phyloP scores from a whole-genome alignment of 2,329 filamentous ascomycete genomes.

The Metarhizium album region DNA sequence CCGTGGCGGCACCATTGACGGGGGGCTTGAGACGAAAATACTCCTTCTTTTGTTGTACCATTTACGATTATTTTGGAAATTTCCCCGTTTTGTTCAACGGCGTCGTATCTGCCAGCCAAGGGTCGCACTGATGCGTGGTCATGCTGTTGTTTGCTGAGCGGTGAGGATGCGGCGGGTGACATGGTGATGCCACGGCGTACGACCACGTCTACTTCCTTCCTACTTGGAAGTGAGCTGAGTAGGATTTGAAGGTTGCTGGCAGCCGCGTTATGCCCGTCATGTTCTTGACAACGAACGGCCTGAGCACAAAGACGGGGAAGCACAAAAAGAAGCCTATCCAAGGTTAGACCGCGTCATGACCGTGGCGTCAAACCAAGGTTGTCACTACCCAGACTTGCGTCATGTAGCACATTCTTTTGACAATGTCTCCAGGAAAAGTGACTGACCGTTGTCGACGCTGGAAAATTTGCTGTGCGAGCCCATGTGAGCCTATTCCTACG shows the following conservation, averaged over 20 bases:
- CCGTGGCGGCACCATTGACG: background rate
- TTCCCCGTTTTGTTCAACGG: background rate
- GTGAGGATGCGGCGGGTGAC: background rate
- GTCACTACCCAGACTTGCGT: too few relatives aligned
- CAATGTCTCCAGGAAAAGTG: too few relatives aligned
- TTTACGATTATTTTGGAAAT: background rate
- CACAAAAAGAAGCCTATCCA: background rate
- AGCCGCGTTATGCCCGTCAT: background rate
- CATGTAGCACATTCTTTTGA: background rate
- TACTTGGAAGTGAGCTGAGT: background rate
- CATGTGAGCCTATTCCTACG: too few relatives aligned
- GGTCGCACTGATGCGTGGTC: background rate
- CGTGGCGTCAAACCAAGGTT: background rate
- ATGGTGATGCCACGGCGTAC: background rate
- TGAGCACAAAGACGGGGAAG: background rate
- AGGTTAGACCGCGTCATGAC: background rate
- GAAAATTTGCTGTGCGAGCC: too few relatives aligned
- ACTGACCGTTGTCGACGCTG: too few relatives aligned
- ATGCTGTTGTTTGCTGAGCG: slow-evolving; percentile 1
- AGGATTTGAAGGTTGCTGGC: background rate
- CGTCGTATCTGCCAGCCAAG: background rate
- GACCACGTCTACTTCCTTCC: too few relatives aligned
- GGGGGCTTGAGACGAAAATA: background rate
- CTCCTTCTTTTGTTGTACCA: background rate
- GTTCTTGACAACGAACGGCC: background rate